Conservation (phyloP, 768 basidiomycete species). For the Lyophyllum shimeji region DNA sequence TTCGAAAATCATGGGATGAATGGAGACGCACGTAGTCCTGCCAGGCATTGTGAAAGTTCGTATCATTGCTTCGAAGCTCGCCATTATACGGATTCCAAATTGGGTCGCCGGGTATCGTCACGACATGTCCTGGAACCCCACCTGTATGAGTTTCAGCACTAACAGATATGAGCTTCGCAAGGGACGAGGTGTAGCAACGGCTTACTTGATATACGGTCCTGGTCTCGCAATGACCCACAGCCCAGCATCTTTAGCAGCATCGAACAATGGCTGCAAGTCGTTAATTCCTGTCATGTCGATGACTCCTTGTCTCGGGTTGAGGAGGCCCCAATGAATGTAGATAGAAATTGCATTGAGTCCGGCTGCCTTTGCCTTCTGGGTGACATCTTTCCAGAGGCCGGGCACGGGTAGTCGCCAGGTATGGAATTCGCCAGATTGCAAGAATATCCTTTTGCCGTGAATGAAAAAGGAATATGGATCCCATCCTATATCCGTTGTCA, state of each 20-base stretch:
- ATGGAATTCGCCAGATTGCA: constrained; percentile 19
- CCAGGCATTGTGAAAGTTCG: constrained; percentile 16
- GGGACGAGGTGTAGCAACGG: background rate
- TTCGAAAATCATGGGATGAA: background rate
- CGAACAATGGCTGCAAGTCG: constrained; percentile 15
- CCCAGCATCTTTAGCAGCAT: constrained; percentile 18
- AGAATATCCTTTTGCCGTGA: constrained; percentile 13
- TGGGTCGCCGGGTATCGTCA: constrained; percentile 17
- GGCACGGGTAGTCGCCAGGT: constrained; percentile 17
- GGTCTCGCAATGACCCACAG: constrained; percentile 16
- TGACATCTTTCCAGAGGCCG: constrained; percentile 15
- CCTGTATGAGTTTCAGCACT: constrained; percentile 16
- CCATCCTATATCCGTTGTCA: constrained; percentile 15
- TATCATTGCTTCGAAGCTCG: constrained; percentile 18
- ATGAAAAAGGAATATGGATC: constrained; percentile 17
- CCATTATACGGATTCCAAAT: constrained; percentile 18
- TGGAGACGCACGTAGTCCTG: constrained; percentile 14
- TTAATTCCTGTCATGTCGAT: constrained; percentile 18
- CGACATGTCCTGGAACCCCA: constrained; percentile 17
- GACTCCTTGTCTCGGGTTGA: constrained; percentile 15
- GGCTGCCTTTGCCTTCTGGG: constrained; percentile 17
- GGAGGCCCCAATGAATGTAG: constrained; percentile 18
- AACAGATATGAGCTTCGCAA: background rate
- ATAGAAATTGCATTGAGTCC: constrained; percentile 17
- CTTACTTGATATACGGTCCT: constrained; percentile 18